Base-by-base conservation (phyloP, 2,329 filamentous ascomycete species). In the Verticillium longisporum region DNA sequence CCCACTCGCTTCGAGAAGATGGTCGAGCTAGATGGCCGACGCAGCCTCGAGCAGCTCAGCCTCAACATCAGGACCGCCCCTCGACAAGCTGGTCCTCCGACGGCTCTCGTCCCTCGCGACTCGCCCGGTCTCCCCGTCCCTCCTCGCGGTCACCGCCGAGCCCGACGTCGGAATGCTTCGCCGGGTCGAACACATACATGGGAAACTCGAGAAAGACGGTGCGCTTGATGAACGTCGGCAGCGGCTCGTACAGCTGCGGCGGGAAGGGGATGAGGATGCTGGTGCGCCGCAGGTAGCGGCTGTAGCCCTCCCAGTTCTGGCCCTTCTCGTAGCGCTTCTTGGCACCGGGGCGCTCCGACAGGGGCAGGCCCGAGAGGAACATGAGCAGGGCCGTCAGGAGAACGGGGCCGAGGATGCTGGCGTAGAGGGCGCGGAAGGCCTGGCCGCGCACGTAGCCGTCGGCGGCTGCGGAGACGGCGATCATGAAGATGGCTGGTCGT, bases 231-330 rank as follows among this genome's bases (percentile, higher is more conserved):
- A 84, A 71, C 0, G 79, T 78, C 0, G 88, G 88, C 70, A 90
- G 68, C 54, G 75, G 81, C 61, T 77, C 80, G 71, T 89, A 90
- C 6, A 90, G 65, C 60, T 81, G 78, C 1, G 85, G 86, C 36
- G 88, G 87, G 67, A 90, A 87, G 0, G 88, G 88, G 54, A 90
- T 80, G 54, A 91, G 77, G 59, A 90, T 89, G 72, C 88, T 90
- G 7, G 88, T 91, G 45, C 86, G 80, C 59, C 83, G 75, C 15
- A 90, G 74, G 67, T 87, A 90, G 61, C 78, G 75, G 65, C 80
- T 76, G 71, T 90, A 90, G 50, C 77, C 83, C 15, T 80, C 79
- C 88, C 88, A 91, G 61, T 83, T 83, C 61, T 76, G 78, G 26
- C 82, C 81, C 63, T 85, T 85, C 70, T 90, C 87, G 65, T 88